Evolutionary conservation across 1,284 basidiomycete genomes (phyloP).

Genomic region (Schizophyllum amplum): DNA sequence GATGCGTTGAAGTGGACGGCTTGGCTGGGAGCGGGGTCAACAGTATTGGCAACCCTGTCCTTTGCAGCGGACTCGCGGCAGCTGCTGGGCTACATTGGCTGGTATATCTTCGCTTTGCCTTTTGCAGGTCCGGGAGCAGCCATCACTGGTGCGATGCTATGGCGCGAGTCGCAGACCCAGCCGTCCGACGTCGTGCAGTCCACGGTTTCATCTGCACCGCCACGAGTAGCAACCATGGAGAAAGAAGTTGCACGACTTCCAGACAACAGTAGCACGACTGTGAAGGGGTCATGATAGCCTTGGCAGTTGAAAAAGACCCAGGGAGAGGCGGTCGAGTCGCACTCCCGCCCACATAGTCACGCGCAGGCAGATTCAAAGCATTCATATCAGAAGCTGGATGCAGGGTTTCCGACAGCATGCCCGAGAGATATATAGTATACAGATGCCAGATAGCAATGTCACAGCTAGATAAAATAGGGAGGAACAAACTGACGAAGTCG

Average conservation of each 20-base stretch:
- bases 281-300: no score
- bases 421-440: background rate
- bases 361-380: background rate
- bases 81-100: constrained; percentile 21
- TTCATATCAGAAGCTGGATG: background rate
- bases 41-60: constrained; percentile 34
- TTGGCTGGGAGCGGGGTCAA: constrained; percentile 25
- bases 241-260: no score
- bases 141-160: constrained; percentile 30
- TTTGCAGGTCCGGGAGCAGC: constrained; percentile 37
- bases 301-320: no score
- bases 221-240: no score
- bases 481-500: background rate
- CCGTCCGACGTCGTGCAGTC: background rate
- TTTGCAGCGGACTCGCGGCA: constrained; percentile 23
- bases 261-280: no score
- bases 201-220: background rate
- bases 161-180: constrained; percentile 25
- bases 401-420: background rate
- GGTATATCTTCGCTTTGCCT: constrained; percentile 27
- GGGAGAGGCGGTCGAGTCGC: no score
- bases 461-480: background rate
- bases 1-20: constrained; percentile 40
- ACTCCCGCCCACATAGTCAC: no score
- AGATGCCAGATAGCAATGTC: background rate